Evolutionary conservation across 164 flowering plant genomes (phyloP).

Genomic region (Vitis labrusca): DNA sequence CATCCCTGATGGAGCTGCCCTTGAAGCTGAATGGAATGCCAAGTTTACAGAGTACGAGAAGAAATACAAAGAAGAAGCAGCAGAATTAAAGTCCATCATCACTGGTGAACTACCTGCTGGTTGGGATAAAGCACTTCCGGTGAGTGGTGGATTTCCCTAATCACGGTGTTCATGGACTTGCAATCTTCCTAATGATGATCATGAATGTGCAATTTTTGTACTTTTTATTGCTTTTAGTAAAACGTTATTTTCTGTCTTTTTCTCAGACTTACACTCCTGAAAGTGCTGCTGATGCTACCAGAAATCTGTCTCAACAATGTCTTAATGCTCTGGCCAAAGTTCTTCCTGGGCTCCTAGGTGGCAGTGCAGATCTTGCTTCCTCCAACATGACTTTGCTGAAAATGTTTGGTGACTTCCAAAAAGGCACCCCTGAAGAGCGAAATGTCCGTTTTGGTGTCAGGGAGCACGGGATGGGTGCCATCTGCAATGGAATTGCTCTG

Average conservation of each 20-base stretch:
- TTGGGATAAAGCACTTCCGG: constrained; percentile 99
- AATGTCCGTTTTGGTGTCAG: constrained; percentile 95
- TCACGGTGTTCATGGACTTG: too few species aligned
- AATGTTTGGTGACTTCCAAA: constrained; percentile 93
- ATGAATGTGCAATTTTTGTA: too few species aligned
- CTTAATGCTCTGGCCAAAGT: constrained; percentile 89
- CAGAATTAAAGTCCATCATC: constrained; percentile 69
- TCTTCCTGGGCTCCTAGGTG: constrained; percentile 93
- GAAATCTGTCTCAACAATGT: constrained; percentile 78
- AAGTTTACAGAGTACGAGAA: constrained; percentile 91
- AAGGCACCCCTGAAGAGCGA: constrained; percentile 90
- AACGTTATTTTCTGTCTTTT: constrained; percentile 3
- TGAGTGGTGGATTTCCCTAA: constrained; percentile 30
- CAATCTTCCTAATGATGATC: too few species aligned
- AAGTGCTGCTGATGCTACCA: constrained; percentile 87
- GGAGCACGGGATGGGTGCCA: constrained; percentile 96
- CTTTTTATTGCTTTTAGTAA: too few species aligned
- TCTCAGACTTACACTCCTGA: constrained; percentile 91
- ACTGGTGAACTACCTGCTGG: constrained; percentile 80
- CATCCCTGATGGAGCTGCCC: constrained; percentile 49
- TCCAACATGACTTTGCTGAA: constrained; percentile 97
- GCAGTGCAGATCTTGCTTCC: constrained; percentile 98
- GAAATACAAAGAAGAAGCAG: constrained; percentile 87
- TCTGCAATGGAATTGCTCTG: constrained; percentile 89
- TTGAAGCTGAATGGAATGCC: constrained; percentile 74